Evolutionary conservation across 108 stramenopile species (phyloP).

Genomic region (Skeletonema menzelii): DNA sequence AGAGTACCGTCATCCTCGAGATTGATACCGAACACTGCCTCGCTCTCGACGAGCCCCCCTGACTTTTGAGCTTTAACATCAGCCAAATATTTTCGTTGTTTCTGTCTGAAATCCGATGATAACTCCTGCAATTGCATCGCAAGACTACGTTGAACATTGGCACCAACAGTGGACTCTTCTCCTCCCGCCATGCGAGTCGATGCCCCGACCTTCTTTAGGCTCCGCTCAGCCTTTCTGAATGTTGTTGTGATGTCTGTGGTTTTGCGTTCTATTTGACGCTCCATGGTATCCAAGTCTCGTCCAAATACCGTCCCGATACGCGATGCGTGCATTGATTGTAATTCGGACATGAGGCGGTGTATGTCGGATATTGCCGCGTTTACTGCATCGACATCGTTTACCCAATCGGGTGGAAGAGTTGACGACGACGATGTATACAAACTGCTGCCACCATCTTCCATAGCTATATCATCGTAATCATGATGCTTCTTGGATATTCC

Average conservation of each 20-base stretch:
- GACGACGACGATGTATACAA: slow-evolving; percentile 11
- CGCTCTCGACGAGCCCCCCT: slow-evolving; percentile 64
- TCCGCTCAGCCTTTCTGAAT: slow-evolving; percentile 90
- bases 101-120: slow-evolving; percentile 86
- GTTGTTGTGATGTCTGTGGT: slow-evolving; percentile 85
- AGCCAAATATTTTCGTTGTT: slow-evolving; percentile 93
- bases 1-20: slow-evolving; percentile 58
- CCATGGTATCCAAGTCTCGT: slow-evolving; percentile 85
- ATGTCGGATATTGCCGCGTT: slow-evolving; percentile 79
- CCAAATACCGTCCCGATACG: slow-evolving; percentile 92
- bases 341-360: slow-evolving; percentile 76
- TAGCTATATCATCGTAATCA: slow-evolving; percentile 3
- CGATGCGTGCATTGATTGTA: slow-evolving; percentile 87
- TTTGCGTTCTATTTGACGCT: slow-evolving; percentile 83
- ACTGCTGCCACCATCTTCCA: slow-evolving; percentile 6
- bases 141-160: slow-evolving; percentile 88
- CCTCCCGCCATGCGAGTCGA: slow-evolving; percentile 79
- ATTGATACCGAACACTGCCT: slow-evolving; percentile 77
- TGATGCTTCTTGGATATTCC: slow-evolving; percentile 1
- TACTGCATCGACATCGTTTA: slow-evolving; percentile 79
- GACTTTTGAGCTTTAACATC: slow-evolving; percentile 92
- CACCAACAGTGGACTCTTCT: slow-evolving; percentile 84
- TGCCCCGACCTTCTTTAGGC: slow-evolving; percentile 77
- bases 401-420: slow-evolving; percentile 82
- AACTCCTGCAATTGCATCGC: slow-evolving; percentile 95